A percentile compares a stretch with the other conserved stretches of the same genome.
Evolutionary conservation across 2,329 filamentous ascomycete genomes (phyloP).

Genomic region (Exophiala viscosa): DNA sequence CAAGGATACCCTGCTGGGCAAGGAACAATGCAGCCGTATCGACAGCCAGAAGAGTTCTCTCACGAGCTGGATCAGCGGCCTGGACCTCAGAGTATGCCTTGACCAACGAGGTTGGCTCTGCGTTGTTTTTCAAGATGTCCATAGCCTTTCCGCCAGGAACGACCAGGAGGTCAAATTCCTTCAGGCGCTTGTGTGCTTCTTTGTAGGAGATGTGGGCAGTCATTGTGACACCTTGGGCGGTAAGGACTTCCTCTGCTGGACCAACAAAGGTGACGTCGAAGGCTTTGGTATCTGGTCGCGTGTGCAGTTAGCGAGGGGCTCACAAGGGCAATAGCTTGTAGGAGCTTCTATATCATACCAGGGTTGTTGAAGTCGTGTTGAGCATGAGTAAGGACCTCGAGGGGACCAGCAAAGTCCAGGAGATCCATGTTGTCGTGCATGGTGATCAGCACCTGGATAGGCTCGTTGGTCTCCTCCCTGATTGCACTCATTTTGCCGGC

Average conservation of each 20-base stretch:
- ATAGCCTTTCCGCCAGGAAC: slow-evolving; percentile 66
- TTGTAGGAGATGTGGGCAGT: slow-evolving; percentile 73
- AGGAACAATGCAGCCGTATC: slow-evolving; percentile 77
- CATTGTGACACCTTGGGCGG: slow-evolving; percentile 64
- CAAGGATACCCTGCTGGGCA: slow-evolving; percentile 70
- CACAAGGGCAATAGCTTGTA: slow-evolving; percentile 43
- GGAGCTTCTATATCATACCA: slow-evolving; percentile 40
- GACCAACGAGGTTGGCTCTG: slow-evolving; percentile 68
- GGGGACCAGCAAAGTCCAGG: slow-evolving; percentile 55
- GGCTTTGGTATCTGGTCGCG: slow-evolving; percentile 46
- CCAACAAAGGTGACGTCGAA: slow-evolving; percentile 54
- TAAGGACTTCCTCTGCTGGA: slow-evolving; percentile 45
- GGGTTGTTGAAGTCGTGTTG: slow-evolving; percentile 53
- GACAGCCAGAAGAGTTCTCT: slow-evolving; percentile 76
- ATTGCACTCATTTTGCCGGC: slow-evolving; percentile 48
- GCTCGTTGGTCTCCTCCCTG: slow-evolving; percentile 37
- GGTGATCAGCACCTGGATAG: slow-evolving; percentile 59
- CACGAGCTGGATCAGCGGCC: slow-evolving; percentile 71
- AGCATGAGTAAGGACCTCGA: slow-evolving; percentile 55
- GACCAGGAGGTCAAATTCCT: slow-evolving; percentile 76
- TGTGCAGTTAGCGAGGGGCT: slow-evolving; percentile 25
- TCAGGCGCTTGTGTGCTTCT: slow-evolving; percentile 68
- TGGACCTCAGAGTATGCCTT: slow-evolving; percentile 74
- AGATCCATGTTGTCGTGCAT: slow-evolving; percentile 56
- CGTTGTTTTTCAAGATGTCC: slow-evolving; percentile 57